Conservation (phyloP, 441 rosid genomes). For the Syzygium syzygioides region DNA sequence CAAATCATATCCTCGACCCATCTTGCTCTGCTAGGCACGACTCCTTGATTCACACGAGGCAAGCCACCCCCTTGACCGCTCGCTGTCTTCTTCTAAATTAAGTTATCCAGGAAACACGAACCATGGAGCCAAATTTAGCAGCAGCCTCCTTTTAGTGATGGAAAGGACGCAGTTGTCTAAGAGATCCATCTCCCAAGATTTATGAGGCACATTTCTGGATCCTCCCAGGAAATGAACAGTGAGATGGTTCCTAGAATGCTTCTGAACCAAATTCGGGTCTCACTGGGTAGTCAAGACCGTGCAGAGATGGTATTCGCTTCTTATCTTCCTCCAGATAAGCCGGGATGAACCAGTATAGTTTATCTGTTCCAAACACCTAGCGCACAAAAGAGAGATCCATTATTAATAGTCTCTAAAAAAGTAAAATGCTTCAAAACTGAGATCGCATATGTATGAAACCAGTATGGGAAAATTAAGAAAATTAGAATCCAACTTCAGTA, state of each 20-base stretch:
- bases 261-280: slow-evolving; percentile 68
- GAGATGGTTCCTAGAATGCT: slow-evolving; percentile 33
- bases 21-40: neutral
- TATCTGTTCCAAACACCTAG: slow-evolving; percentile 79
- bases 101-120: neutral
- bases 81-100: neutral
- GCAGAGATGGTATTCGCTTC: slow-evolving; percentile 71
- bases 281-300: slow-evolving; percentile 81
- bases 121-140: slow-evolving; percentile 13
- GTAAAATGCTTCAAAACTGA: neutral
- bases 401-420: neutral
- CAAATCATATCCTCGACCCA: neutral
- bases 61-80: neutral
- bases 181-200: slow-evolving; percentile 15
- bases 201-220: slow-evolving; percentile 18
- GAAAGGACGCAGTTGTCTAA: neutral
- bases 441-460: neutral
- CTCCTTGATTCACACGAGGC: neutral
- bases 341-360: slow-evolving; percentile 64
- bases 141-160: slow-evolving; percentile 1
- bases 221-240: neutral
- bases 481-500: neutral
- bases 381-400: neutral
- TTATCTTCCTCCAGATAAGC: slow-evolving; percentile 70
- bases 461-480: neutral